Percentiles rank a stretch among this genome's conserved stretches.
These are phyloP conservation scores for Yarrowia sp. DNA, from an alignment of 805 yeast species.

Conservation along the genomic window DNA sequence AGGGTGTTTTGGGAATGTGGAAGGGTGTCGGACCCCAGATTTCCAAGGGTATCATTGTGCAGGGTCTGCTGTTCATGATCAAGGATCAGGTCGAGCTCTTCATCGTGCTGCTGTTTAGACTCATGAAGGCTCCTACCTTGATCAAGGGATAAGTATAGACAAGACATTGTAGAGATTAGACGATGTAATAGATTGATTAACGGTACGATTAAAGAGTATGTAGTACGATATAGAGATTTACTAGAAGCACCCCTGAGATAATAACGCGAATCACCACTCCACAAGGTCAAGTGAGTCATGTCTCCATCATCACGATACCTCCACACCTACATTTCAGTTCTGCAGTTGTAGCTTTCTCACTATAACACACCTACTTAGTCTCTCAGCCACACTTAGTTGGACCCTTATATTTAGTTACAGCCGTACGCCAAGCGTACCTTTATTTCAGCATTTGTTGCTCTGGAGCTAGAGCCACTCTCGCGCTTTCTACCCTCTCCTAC, in stretches of 20 bases:
- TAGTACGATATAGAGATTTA: no score
- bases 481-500: no score
- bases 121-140: slow-evolving; percentile 39
- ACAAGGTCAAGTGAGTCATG: no score
- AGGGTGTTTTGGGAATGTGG: slow-evolving; percentile 71
- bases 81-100: slow-evolving; percentile 64
- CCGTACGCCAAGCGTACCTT: slow-evolving; percentile 2
- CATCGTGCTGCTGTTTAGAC: slow-evolving; percentile 46
- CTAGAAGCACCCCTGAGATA: no score
- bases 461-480: no score
- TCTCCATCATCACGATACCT: no score
- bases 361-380: no score
- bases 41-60: slow-evolving; percentile 80
- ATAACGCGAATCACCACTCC: no score
- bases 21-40: slow-evolving; percentile 84
- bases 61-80: slow-evolving; percentile 82
- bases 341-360: no score
- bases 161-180: slow-evolving; percentile 30
- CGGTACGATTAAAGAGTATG: no score
- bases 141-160: slow-evolving; percentile 9
- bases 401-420: neutral
- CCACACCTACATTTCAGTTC: no score
- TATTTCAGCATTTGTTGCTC: neutral
- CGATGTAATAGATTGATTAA: slow-evolving; percentile 32
- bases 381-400: no score